These are phyloP conservation scores for Fusarium gaditjirri DNA, from an alignment of 2,329 filamentous ascomycete genomes.

Conservation along the genomic window DNA sequence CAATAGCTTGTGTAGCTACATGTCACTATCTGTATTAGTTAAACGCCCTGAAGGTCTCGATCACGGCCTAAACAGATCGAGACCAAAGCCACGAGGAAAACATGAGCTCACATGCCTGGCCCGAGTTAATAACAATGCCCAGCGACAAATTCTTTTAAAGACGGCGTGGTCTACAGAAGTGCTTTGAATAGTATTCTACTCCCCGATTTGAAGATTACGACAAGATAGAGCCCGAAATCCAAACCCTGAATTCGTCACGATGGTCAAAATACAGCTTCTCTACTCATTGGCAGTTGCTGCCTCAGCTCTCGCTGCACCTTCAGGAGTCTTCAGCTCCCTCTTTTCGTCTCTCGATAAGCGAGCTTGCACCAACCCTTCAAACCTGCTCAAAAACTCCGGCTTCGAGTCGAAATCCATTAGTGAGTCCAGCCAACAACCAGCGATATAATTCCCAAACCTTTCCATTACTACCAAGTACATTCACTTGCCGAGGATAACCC, in stretches of 20 bases:
- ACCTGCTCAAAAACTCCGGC: not conserved
- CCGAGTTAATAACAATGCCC: not conserved
- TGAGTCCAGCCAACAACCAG: not conserved
- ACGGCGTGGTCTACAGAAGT: not conserved
- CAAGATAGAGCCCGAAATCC: accelerated
- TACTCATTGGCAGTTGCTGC: not conserved
- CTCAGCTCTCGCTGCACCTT: not conserved
- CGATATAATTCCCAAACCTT: accelerated
- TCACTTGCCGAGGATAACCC: accelerated
- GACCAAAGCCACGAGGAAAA: not conserved
- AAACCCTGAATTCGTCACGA: accelerated
- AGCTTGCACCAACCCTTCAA: not conserved
- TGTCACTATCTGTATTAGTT: not conserved
- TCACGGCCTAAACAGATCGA: not conserved
- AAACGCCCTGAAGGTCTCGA: not conserved
- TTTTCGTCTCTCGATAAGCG: not conserved
- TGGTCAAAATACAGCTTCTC: not conserved
- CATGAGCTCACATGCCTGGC: not conserved
- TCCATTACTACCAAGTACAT: accelerated
- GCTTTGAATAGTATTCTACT: not conserved
- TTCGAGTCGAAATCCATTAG: not conserved
- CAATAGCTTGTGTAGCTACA: not conserved
- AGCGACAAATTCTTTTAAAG: not conserved
- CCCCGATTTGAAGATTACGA: accelerated
- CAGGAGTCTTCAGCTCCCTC: not conserved